Evolutionary conservation across 768 basidiomycete genomes (phyloP).

Genomic region (Phaffia australis): DNA sequence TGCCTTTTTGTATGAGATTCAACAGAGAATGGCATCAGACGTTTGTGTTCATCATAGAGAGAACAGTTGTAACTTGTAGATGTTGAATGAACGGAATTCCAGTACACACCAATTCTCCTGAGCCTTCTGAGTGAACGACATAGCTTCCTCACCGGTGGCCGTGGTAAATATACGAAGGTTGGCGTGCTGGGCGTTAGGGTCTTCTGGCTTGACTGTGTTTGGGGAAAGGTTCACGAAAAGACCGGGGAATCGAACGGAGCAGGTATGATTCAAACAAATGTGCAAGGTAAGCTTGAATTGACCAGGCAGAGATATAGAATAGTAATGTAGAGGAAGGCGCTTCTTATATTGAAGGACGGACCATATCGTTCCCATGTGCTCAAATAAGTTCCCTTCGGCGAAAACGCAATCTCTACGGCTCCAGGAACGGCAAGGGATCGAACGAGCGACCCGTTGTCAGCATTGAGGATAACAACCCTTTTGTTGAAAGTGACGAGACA

Average conservation of each 20-base stretch:
- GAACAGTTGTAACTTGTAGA: too few relatives aligned
- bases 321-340: not conserved
- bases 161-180: slow-evolving; percentile 85
- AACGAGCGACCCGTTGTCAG: slow-evolving; percentile 42
- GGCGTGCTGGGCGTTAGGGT: slow-evolving; percentile 71
- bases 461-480: slow-evolving; percentile 34
- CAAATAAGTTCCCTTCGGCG: slow-evolving; percentile 81
- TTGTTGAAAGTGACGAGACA: slow-evolving; percentile 59
- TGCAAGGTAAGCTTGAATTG: too few relatives aligned
- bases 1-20: slow-evolving; percentile 29
- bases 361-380: slow-evolving; percentile 91
- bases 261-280: too few relatives aligned
- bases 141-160: slow-evolving; percentile 69
- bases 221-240: not conserved
- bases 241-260: not conserved
- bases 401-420: slow-evolving; percentile 76
- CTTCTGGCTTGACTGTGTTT: slow-evolving; percentile 64
- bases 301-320: not conserved
- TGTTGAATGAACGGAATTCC: not conserved
- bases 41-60: too few relatives aligned
- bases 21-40: not conserved
- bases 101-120: slow-evolving; percentile 61
- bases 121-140: slow-evolving; percentile 79
- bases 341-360: slow-evolving; percentile 33
- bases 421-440: slow-evolving; percentile 64